Conservation (phyloP, 2,329 filamentous ascomycete species). For the Penicillium sp. region DNA sequence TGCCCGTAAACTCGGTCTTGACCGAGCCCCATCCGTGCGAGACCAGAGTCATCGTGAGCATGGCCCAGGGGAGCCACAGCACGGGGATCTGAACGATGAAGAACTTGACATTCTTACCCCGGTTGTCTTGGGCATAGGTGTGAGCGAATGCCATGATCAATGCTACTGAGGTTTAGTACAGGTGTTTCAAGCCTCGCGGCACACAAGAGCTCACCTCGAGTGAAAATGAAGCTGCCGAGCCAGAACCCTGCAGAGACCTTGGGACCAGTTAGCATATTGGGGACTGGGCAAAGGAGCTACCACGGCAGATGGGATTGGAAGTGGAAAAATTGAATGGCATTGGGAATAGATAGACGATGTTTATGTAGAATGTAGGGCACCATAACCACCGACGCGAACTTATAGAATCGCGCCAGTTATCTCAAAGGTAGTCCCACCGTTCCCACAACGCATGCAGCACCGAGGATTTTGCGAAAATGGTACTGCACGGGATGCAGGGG, state of each 20-base stretch:
- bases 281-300: conserved; percentile 18
- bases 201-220: conserved; percentile 30
- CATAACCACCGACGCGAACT: conserved; percentile 59
- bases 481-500: conserved; percentile 58
- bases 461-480: conserved; percentile 57
- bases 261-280: conserved; percentile 27
- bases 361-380: conserved; percentile 57
- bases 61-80: conserved; percentile 72
- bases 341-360: conserved; percentile 10
- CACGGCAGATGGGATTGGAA: conserved; percentile 10
- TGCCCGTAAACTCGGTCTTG: conserved; percentile 65
- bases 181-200: not conserved
- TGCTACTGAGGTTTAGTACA: conserved; percentile 50
- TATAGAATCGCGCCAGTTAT: conserved; percentile 53
- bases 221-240: conserved; percentile 34
- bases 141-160: conserved; percentile 77
- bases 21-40: conserved; percentile 56
- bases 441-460: conserved; percentile 62
- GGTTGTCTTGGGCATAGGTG: conserved; percentile 79
- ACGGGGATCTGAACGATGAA: conserved; percentile 79
- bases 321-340: conserved; percentile 20
- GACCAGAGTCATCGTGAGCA: conserved; percentile 70
- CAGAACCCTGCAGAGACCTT: conserved; percentile 42
- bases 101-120: conserved; percentile 68
- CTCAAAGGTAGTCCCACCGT: conserved; percentile 72